phyloP scores from a whole-genome alignment of 116 monocot genomes.

The Posidonia oceanica region DNA sequence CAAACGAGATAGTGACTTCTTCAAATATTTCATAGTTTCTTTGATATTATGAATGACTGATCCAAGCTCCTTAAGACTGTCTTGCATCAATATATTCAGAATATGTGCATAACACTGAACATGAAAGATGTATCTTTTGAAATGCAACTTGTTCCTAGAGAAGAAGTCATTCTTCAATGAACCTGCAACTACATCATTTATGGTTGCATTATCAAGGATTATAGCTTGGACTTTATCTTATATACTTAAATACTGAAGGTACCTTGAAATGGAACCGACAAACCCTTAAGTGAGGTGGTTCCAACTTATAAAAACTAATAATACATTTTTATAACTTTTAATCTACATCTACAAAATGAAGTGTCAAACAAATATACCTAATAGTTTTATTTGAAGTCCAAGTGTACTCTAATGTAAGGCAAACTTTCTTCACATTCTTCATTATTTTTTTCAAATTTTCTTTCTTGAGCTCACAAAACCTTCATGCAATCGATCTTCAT shows the following conservation, averaged over 20 bases:
- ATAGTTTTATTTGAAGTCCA: not conserved
- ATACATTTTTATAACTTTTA: not conserved
- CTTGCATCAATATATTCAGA: not conserved
- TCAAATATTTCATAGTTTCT: slow-evolving; percentile 4
- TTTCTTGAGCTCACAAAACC: too few relatives aligned
- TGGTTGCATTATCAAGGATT: not conserved
- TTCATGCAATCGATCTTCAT: not conserved
- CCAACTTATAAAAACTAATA: slow-evolving; percentile 3
- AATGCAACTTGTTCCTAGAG: not conserved
- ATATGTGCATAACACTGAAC: not conserved
- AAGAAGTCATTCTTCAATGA: not conserved
- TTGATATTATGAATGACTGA: not conserved
- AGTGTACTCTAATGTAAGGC: too few relatives aligned
- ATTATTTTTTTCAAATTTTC: too few relatives aligned
- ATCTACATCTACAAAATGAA: not conserved
- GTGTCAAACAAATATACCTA: not conserved
- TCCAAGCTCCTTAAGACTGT: not conserved
- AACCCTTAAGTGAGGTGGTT: not conserved
- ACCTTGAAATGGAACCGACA: not conserved
- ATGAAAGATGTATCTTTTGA: not conserved
- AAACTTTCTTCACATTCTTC: too few relatives aligned
- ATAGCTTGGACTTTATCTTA: not conserved
- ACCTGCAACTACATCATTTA: not conserved
- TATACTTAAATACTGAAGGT: not conserved
- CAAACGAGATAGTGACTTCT: slow-evolving; percentile 1